Base-by-base conservation (phyloP, 1,284 basidiomycete species). In the Microstroma glucosiphilum region DNA sequence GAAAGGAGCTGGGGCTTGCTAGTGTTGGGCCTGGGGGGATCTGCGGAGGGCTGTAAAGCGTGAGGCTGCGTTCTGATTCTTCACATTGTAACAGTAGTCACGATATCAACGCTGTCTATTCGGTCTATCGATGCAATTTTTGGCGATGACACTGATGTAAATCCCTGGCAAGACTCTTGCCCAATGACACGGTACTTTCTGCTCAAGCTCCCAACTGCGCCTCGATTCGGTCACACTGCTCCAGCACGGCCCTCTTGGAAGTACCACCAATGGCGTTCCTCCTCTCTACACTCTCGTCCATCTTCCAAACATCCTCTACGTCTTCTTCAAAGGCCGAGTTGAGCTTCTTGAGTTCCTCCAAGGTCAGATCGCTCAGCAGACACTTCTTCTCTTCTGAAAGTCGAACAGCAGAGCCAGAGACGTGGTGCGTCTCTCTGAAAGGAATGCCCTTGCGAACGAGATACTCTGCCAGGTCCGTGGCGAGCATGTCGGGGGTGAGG, bases 371-470 rank as follows among this genome's bases (percentile, higher is more conserved):
- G 63, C 90, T 87, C 51, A 98, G 84, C 73, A 89, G 88, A 75
- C 89, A 88, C 68, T 85, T 84, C 42, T 86, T 86, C 58, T 88
- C 83, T 80, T 98, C 94, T 0, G 94, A 93, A 42, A 97, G 84
- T 2, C 92, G 91, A 60, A 98, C 94, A 17, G 93, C 91, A 41
- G 91, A 89, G 15, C 94, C 94, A 7, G 94, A 96, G 71, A 98
- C 88, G 80, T 98, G 94, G 80, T 98, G 94, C 1, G 94, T 98
- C 82, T 97, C 92, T 54, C 94, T 88, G 87, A 98, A 98, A 7
- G 94, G 94, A 42, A 83, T 84, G 68, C 94, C 94, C 84, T 96
- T 96, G 73, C 92, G 89, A 65, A 97, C 94, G 53, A 97, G 88
- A 81, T 98, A 97, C 79, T 98, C 94, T 9, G 94, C 96, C 43